Evolutionary conservation across 179 eudicot species (phyloP).

Genomic region (Silene coronaria): DNA sequence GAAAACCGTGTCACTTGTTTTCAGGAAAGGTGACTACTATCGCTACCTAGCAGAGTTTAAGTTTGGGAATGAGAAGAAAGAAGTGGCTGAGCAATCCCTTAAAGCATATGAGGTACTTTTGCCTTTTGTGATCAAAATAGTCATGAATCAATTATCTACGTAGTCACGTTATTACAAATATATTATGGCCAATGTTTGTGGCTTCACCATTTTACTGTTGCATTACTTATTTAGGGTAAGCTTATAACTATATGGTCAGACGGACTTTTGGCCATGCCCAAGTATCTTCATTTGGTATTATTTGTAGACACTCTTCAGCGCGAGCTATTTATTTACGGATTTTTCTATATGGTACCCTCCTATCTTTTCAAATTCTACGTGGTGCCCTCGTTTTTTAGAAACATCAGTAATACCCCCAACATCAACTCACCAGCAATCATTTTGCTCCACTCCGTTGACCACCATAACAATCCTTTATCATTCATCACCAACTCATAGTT

Average conservation of each 20-base stretch:
- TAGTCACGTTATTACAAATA: not conserved
- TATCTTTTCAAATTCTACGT: too few relatives aligned
- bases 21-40: conserved; percentile 82
- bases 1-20: conserved; percentile 9
- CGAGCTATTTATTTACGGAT: too few relatives aligned
- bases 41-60: conserved; percentile 80
- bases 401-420: too few relatives aligned
- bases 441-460: too few relatives aligned
- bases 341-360: too few relatives aligned
- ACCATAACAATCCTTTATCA: too few relatives aligned
- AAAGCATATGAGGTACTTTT: conserved; percentile 74
- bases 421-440: too few relatives aligned
- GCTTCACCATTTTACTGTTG: not conserved
- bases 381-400: too few relatives aligned
- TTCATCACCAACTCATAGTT: too few relatives aligned
- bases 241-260: not conserved
- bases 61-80: conserved; percentile 59
- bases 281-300: not conserved
- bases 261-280: not conserved
- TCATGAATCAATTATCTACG: not conserved
- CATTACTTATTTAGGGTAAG: not conserved
- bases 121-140: not conserved
- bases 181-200: not conserved
- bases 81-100: conserved; percentile 66
- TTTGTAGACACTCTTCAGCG: too few relatives aligned